Evolutionary conservation across 1,284 basidiomycete species (phyloP).

Genomic region (Pascua sp.): DNA sequence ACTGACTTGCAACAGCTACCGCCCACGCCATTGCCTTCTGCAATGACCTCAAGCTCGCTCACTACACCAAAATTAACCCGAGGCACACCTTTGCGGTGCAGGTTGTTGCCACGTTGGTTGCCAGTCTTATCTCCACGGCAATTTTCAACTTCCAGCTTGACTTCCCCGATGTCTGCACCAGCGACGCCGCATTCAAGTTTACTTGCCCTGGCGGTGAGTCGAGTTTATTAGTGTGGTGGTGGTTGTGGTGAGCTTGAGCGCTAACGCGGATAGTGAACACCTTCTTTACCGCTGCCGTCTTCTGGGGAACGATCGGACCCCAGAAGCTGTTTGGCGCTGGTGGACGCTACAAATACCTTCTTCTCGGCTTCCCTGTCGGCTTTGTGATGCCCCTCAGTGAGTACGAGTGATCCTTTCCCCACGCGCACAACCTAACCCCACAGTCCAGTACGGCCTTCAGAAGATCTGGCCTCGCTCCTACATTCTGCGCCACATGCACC

Average conservation of each 20-base stretch:
- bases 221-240: too few species aligned
- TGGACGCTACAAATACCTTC: conserved; percentile 58
- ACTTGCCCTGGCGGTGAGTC: conserved; percentile 9
- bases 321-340: conserved; percentile 64
- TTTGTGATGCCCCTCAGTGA: conserved; percentile 56
- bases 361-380: conserved; percentile 68
- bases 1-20: not conserved
- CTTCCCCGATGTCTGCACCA: conserved; percentile 26
- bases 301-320: conserved; percentile 78
- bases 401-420: too few species aligned
- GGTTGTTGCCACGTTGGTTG: conserved; percentile 61
- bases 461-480: conserved; percentile 5
- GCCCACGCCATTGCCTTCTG: conserved; percentile 38
- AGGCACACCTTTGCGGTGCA: conserved; percentile 64
- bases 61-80: conserved; percentile 35
- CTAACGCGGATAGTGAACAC: conserved; percentile 1
- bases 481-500: conserved; percentile 11
- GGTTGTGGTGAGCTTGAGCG: too few species aligned
- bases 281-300: conserved; percentile 52
- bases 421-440: not conserved
- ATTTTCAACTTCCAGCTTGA: conserved; percentile 30
- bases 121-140: conserved; percentile 27
- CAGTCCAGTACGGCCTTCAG: conserved; percentile 1
- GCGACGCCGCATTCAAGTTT: conserved; percentile 18
- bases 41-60: conserved; percentile 54